Conservation (phyloP, 441 rosid genomes). For the Euphorbia schlechtendalii region DNA sequence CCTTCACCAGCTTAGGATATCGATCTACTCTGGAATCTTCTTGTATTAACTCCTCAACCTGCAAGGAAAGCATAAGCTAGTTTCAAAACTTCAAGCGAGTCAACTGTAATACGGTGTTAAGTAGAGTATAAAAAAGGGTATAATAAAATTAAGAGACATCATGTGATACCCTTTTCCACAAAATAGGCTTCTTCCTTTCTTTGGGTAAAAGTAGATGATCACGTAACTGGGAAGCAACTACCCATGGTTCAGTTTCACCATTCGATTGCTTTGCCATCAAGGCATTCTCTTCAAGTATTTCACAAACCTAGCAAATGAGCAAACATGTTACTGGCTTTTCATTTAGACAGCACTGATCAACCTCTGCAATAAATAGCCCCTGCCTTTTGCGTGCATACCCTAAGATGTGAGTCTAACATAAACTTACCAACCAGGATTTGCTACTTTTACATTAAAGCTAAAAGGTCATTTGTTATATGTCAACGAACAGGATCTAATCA, state of each 20-base stretch:
- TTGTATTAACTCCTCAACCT: constrained; percentile 80
- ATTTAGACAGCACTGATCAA: background rate
- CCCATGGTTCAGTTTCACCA: constrained; percentile 67
- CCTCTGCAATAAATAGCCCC: background rate
- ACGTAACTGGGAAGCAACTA: constrained; percentile 72
- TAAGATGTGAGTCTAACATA: too few relatives aligned
- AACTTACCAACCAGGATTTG: too few relatives aligned
- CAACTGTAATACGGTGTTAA: background rate
- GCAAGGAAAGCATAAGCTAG: constrained; percentile 13
- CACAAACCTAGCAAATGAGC: constrained; percentile 53
- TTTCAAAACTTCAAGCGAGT: background rate
- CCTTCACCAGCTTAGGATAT: constrained; percentile 74
- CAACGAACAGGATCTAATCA: too few relatives aligned
- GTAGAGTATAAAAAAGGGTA: constrained; percentile 4
- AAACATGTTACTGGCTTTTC: constrained; percentile 6
- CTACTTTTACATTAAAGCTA: too few relatives aligned
- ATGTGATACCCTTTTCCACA: constrained; percentile 66
- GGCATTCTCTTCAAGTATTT: constrained; percentile 84
- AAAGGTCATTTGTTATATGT: too few relatives aligned
- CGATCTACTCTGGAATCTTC: constrained; percentile 89
- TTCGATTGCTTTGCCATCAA: constrained; percentile 38
- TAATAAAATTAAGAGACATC: constrained; percentile 10
- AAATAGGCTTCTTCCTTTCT: constrained; percentile 71
- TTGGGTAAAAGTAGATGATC: constrained; percentile 80
- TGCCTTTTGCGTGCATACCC: background rate